phyloP scores from a whole-genome alignment of 257 asterid genomes.

The Echites panduratus region DNA sequence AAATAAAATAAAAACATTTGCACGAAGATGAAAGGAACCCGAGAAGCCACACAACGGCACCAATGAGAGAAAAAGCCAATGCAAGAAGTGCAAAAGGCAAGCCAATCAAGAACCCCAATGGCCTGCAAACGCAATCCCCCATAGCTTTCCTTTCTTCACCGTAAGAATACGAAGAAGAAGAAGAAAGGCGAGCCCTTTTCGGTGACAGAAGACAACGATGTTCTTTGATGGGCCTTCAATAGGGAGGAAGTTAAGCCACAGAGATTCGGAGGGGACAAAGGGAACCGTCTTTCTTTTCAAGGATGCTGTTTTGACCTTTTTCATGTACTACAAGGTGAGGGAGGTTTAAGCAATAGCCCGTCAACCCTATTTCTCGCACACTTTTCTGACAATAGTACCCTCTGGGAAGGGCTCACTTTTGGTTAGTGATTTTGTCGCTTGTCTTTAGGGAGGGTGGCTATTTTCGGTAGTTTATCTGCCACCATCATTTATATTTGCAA shows the following conservation, averaged over 20 bases:
- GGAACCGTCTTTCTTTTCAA: not conserved
- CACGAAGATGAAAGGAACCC: conserved; percentile 29
- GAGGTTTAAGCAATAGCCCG: not conserved
- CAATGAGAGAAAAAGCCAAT: conserved; percentile 42
- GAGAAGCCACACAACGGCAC: conserved; percentile 44
- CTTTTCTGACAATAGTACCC: conserved; percentile 3
- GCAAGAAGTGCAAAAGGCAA: conserved; percentile 49
- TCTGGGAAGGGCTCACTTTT: not conserved
- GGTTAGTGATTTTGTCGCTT: not conserved
- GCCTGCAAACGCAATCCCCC: conserved; percentile 52
- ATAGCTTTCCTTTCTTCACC: conserved; percentile 8
- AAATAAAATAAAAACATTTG: not conserved
- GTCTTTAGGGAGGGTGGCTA: not conserved
- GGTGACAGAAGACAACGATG: not conserved
- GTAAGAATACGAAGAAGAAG: not conserved
- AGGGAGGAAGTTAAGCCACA: not conserved
- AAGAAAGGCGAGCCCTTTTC: not conserved
- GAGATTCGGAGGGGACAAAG: not conserved
- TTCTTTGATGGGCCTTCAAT: not conserved
- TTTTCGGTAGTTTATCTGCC: no score
- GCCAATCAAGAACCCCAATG: conserved; percentile 56
- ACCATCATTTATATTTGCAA: not conserved
- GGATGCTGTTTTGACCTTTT: not conserved
- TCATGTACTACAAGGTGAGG: no score
- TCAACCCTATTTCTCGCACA: not conserved